Percentiles rank a stretch among this genome's conserved stretches.
Conservation (phyloP, 345 rosid genomes). For the Gossypium australe region DNA sequence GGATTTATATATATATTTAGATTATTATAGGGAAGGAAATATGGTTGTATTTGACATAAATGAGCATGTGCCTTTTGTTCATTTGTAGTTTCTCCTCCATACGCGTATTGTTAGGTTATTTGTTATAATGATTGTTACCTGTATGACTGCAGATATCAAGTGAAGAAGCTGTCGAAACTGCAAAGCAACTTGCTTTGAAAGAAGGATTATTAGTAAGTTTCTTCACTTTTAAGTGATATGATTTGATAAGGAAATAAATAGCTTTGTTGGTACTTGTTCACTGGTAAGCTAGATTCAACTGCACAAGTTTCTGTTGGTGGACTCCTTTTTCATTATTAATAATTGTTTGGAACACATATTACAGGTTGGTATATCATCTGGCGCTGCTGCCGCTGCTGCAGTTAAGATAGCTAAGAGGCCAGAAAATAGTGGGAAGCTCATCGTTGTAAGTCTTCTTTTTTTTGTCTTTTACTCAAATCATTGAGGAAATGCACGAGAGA, state of each 20-base stretch:
- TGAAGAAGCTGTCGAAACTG: not conserved
- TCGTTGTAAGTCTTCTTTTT: constrained; percentile 40
- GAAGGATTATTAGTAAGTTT: constrained; percentile 52
- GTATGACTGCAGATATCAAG: not conserved
- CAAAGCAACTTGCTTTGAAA: constrained; percentile 11
- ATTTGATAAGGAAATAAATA: not conserved
- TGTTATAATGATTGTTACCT: not conserved
- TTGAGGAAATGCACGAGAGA: not conserved
- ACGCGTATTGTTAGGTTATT: no score
- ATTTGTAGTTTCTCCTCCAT: not conserved
- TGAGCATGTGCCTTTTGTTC: not conserved
- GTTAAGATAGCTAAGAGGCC: constrained; percentile 49
- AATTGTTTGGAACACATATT: not conserved
- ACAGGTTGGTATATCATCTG: constrained; percentile 71
- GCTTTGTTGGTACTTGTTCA: not conserved
- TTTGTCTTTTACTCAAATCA: not conserved
- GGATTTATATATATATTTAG: not conserved
- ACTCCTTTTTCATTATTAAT: not conserved
- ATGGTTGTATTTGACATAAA: not conserved
- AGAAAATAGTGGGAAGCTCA: constrained; percentile 61
- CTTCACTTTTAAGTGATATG: not conserved
- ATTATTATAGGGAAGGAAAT: not conserved
- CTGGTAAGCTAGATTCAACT: not conserved
- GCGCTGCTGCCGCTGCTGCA: constrained; percentile 59
- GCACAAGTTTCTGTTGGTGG: not conserved